phyloP scores from a whole-genome alignment of 225 moss, liverwort and hornwort species.

The Polytrichum formosum region DNA sequence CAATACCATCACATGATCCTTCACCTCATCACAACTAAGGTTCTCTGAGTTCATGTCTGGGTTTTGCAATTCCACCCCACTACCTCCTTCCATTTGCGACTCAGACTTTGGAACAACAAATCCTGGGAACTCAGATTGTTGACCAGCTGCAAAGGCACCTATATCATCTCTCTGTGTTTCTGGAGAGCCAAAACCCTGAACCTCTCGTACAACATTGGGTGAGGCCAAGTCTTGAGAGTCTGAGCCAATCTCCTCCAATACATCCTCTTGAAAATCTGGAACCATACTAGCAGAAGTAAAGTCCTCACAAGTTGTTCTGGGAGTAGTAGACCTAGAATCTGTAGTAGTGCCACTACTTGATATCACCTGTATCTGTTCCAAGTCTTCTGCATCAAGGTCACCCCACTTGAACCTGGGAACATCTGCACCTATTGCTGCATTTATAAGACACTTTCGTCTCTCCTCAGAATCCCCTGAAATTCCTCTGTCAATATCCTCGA shows the following conservation, averaged over 20 bases:
- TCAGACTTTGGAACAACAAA: constrained; percentile 17
- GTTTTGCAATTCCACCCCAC: constrained; percentile 15
- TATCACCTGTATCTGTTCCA: constrained; percentile 26
- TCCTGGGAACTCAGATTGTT: constrained; percentile 22
- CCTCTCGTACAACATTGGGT: constrained; percentile 9
- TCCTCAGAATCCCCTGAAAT: constrained; percentile 22
- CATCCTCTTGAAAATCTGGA: constrained; percentile 12
- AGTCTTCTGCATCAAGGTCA: constrained; percentile 21
- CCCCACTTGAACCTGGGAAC: constrained; percentile 36
- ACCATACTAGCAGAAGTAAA: neutral
- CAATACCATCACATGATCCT: constrained; percentile 1
- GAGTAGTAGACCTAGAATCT: constrained; percentile 8
- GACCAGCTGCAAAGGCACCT: constrained; percentile 6
- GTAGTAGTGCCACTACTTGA: neutral
- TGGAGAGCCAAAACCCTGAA: constrained; percentile 9
- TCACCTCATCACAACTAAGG: neutral
- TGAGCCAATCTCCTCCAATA: neutral
- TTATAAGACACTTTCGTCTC: constrained; percentile 24
- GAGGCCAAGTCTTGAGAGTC: constrained; percentile 7
- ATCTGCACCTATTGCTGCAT: constrained; percentile 27
- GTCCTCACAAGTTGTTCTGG: constrained; percentile 5
- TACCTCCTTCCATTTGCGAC: constrained; percentile 9
- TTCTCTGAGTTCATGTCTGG: constrained; percentile 14
- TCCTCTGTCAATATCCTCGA: constrained; percentile 14
- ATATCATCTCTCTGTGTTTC: constrained; percentile 5